These are phyloP conservation scores for Xylaria multiplex DNA, from an alignment of 2,329 filamentous ascomycete species.

Conservation along the genomic window DNA sequence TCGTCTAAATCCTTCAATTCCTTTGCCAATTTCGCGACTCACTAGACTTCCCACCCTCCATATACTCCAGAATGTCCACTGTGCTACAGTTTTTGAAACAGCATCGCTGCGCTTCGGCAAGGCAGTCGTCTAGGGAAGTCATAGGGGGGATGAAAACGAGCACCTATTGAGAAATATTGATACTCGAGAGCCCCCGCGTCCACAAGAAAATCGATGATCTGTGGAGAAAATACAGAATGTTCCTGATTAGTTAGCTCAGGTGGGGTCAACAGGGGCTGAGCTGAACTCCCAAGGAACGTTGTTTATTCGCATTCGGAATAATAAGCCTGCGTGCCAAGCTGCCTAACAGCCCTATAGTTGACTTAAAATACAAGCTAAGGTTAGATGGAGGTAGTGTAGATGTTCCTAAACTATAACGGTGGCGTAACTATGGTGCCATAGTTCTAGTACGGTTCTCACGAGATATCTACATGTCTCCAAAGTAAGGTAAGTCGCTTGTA, in stretches of 20 bases:
- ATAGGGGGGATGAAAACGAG: background rate
- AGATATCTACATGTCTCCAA: too few relatives aligned
- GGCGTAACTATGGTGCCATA: too few relatives aligned
- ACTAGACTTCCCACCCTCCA: background rate
- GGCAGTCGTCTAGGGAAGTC: background rate
- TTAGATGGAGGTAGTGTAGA: background rate
- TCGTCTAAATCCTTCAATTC: background rate
- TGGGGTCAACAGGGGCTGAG: background rate
- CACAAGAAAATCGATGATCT: background rate
- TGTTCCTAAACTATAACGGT: too few relatives aligned
- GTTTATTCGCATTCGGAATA: constrained; percentile 2
- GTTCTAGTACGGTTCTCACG: too few relatives aligned
- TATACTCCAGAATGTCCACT: constrained; percentile 4
- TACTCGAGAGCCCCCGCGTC: background rate
- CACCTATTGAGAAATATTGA: background rate
- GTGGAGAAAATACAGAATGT: background rate
- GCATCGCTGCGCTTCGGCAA: constrained; percentile 2
- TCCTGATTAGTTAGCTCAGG: background rate
- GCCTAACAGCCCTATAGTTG: too few relatives aligned
- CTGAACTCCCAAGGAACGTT: background rate
- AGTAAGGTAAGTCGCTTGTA: too few relatives aligned
- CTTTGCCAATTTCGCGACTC: background rate
- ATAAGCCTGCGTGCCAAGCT: background rate
- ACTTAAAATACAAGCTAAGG: background rate
- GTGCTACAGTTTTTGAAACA: constrained; percentile 4